phyloP scores from a whole-genome alignment of 768 basidiomycete species.

The Boletellus ananiceps region DNA sequence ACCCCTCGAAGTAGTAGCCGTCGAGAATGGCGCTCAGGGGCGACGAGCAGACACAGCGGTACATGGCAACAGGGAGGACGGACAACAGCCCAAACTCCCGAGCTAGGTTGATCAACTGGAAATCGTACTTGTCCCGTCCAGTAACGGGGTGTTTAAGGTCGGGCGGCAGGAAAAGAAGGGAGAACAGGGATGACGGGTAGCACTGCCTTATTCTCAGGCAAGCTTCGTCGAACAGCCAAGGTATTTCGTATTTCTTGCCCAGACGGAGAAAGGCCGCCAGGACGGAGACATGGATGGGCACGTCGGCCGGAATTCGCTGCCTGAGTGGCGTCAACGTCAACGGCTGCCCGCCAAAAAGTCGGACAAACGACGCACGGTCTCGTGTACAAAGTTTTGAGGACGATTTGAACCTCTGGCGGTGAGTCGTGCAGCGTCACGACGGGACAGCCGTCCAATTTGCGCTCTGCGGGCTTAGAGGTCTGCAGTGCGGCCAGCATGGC shows the following conservation, averaged over 20 bases:
- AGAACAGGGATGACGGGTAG: conserved; percentile 23
- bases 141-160: conserved; percentile 17
- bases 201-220: conserved; percentile 18
- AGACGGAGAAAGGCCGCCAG: conserved; percentile 21
- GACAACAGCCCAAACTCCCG: conserved; percentile 21
- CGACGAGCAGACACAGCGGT: conserved; percentile 17
- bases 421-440: conserved; percentile 18
- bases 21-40: conserved; percentile 21
- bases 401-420: conserved; percentile 22
- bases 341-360: background rate
- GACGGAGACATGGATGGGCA: conserved; percentile 19
- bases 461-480: conserved; percentile 6
- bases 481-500: conserved; percentile 15
- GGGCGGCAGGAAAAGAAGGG: conserved; percentile 22
- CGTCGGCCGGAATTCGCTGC: conserved; percentile 17
- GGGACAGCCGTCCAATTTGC: conserved; percentile 22
- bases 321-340: conserved; percentile 11
- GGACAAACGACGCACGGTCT: conserved; percentile 19
- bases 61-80: conserved; percentile 23
- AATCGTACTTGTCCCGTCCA: conserved; percentile 24
- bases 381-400: conserved; percentile 20
- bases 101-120: conserved; percentile 23
- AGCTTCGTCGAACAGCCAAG: conserved; percentile 21
- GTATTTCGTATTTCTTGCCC: conserved; percentile 24
- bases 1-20: conserved; percentile 20